Conservation (phyloP, 495 filamentous ascomycete genomes). For the Letharia columbiana region DNA sequence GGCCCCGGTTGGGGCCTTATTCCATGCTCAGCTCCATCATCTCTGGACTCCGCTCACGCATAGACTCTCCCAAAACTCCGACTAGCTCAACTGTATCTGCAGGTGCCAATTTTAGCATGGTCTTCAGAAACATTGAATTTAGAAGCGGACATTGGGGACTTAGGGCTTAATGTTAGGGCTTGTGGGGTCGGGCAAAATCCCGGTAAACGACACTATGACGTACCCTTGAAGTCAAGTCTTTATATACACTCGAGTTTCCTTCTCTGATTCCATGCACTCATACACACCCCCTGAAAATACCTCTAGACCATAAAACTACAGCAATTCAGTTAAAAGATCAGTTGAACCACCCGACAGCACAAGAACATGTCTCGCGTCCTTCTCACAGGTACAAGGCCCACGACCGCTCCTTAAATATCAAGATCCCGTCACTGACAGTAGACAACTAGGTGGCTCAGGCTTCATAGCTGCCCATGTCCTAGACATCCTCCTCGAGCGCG, state of each 20-base stretch:
- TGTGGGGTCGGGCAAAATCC: not conserved
- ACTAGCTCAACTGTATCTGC: not conserved
- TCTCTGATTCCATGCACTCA: too few relatives aligned
- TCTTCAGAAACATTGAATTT: too few relatives aligned
- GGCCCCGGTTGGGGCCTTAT: not conserved
- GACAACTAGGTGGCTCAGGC: constrained; percentile 47
- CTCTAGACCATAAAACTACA: too few relatives aligned
- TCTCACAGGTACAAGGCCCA: constrained; percentile 10
- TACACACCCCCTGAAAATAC: too few relatives aligned
- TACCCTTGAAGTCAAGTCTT: not conserved
- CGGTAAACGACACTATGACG: not conserved
- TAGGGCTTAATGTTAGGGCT: constrained; percentile 1
- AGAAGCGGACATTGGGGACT: not conserved
- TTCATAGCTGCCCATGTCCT: constrained; percentile 77
- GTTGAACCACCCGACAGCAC: not conserved
- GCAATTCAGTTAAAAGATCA: not conserved
- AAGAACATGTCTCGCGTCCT: constrained; percentile 15
- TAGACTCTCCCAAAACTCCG: not conserved
- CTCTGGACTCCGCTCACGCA: not conserved
- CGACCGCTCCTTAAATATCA: not conserved
- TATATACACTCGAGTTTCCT: too few relatives aligned
- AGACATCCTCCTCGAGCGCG: constrained; percentile 58
- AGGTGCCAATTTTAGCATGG: too few relatives aligned
- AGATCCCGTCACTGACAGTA: not conserved
- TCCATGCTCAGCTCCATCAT: not conserved